Base-by-base conservation (phyloP, 176 grass and related monocot genomes). In the Bothriochloa decipiens region DNA sequence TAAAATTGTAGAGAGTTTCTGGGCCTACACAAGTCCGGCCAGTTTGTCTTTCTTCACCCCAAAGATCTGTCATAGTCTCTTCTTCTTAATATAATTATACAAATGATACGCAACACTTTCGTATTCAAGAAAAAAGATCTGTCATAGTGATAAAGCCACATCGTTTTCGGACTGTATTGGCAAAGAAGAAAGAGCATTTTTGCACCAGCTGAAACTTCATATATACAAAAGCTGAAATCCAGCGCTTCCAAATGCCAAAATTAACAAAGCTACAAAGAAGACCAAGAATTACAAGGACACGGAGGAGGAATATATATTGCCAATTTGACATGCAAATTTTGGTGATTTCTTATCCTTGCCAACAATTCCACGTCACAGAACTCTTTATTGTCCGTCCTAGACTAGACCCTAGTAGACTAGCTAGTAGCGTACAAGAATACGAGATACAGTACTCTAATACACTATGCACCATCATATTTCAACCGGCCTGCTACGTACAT, bases 371-470 rank as follows among this genome's bases (percentile, higher is more conserved):
- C 12, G 62, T 42, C 13, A 76, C 29, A 53, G 8, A 63, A 43
- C 57, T 53, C 57, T 53, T 43, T 9, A 26, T 45, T 60, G 55
- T 23, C 22, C 20, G 3, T 60, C 55, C 55, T 25, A 53, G 8
- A 42, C 9, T 40, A 45, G 40, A 49, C 23, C 9, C 20, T 32
- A 64, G 53, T 37, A 40, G 6, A 74, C 49, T 65, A 45, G 16
- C 4, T 42, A 81, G 41, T 39, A 66, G n/a, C 35, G 40, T 32
- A 75, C 78, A 68, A 36, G 43, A 82, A 87, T 77, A 74, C 12
- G 55, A 52, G 62, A 71, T 64, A 52, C 23, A 43, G 4, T 46
- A 77, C 20, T 49, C 61, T 79, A 42, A 42, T 43, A 72, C 86
- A 63, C n/a, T 77, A 65, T 47, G 15, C 46, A 45, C 53, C 32